Evolutionary conservation across 1,284 basidiomycete genomes (phyloP).

Genomic region (Sporisorium iseilematis-ciliati): DNA sequence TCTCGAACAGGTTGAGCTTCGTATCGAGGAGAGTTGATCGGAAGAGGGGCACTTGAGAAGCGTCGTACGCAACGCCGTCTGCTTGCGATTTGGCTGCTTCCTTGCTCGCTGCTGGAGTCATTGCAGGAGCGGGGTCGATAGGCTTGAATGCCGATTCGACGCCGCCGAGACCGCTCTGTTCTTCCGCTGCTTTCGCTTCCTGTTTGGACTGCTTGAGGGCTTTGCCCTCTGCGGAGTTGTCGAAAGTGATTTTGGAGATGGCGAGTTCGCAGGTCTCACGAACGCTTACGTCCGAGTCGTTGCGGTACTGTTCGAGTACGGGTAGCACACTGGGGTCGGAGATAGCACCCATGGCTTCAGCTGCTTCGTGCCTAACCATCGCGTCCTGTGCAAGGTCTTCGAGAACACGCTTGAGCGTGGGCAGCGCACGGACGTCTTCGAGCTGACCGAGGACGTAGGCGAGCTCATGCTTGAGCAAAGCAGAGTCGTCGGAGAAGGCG

Average conservation of each 20-base stretch:
- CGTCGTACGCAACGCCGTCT: conserved; percentile 42
- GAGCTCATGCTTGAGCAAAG: conserved; percentile 94
- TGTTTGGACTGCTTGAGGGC: conserved; percentile 58
- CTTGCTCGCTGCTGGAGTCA: conserved; percentile 59
- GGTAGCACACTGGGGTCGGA: conserved; percentile 79
- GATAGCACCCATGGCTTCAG: conserved; percentile 97
- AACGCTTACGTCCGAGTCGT: conserved; percentile 82
- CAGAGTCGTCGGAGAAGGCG: conserved; percentile 87
- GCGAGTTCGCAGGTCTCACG: conserved; percentile 98
- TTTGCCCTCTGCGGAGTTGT: conserved; percentile 73
- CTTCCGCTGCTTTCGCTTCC: conserved; percentile 22
- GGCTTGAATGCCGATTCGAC: conserved; percentile 76
- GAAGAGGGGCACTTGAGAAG: conserved; percentile 74
- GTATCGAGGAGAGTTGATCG: conserved; percentile 79
- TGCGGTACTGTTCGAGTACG: conserved; percentile 80
- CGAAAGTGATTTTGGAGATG: conserved; percentile 93
- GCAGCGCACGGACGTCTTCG: conserved; percentile 79
- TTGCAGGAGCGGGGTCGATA: conserved; percentile 90
- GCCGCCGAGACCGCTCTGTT: conserved; percentile 30
- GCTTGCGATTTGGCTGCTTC: conserved; percentile 37
- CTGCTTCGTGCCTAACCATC: conserved; percentile 99
- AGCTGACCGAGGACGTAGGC: conserved; percentile 98
- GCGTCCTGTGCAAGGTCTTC: conserved; percentile 81
- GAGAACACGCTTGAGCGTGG: conserved; percentile 83
- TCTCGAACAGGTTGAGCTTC: conserved; percentile 83